phyloP scores from a whole-genome alignment of 1,139 yeast genomes.

The Suzukiozyma palmioleophila region DNA sequence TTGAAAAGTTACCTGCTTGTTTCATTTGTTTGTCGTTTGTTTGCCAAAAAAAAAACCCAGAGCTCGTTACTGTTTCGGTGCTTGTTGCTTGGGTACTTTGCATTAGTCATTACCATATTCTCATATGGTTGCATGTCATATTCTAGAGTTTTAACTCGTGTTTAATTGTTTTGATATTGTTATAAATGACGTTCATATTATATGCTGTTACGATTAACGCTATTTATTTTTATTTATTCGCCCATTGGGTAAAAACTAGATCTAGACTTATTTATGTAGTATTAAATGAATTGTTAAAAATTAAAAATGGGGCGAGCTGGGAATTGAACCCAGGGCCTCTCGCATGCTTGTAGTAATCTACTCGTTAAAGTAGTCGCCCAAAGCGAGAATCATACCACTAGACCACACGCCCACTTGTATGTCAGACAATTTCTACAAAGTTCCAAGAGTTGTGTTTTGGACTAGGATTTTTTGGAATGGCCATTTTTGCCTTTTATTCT shows the following conservation, averaged over 20 bases:
- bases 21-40: no score
- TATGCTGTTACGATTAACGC: no score
- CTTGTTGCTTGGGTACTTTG: neutral
- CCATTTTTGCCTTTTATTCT: neutral
- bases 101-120: neutral
- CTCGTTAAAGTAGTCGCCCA: slow-evolving; percentile 8
- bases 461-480: neutral
- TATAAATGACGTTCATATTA: no score
- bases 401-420: slow-evolving; percentile 8
- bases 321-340: slow-evolving; percentile 10
- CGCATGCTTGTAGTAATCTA: slow-evolving; percentile 7
- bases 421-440: slow-evolving; percentile 1
- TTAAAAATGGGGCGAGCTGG: slow-evolving; percentile 8
- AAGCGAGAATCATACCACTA: slow-evolving; percentile 9
- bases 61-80: neutral
- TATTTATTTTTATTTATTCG: no score
- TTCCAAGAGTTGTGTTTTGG: no score
- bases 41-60: neutral
- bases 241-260: no score
- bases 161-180: no score
- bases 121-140: neutral
- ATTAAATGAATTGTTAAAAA: no score
- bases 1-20: no score
- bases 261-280: no score
- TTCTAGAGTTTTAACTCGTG: no score